Percentiles rank a stretch among this genome's conserved stretches.
phyloP scores from a whole-genome alignment of 1,139 yeast species.

The Taphrina wiesneri region DNA sequence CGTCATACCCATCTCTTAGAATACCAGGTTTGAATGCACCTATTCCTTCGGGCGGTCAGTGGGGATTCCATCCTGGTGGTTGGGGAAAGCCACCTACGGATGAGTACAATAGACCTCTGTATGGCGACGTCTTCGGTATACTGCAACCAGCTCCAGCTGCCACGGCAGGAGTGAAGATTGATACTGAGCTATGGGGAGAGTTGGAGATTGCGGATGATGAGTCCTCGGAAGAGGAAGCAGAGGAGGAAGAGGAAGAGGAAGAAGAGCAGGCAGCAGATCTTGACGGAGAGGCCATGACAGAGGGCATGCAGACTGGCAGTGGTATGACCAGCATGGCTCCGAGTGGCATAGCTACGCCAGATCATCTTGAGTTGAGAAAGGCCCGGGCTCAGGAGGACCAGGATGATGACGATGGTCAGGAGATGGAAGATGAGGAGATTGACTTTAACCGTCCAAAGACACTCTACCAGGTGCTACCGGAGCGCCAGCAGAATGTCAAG shows the following conservation, averaged over 20 bases:
- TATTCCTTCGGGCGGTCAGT: slow-evolving; percentile 48
- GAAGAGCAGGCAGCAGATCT: slow-evolving; percentile 31
- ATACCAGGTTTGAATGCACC: slow-evolving; percentile 58
- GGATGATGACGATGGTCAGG: slow-evolving; percentile 18
- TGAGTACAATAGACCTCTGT: slow-evolving; percentile 45
- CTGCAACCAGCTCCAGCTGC: slow-evolving; percentile 51
- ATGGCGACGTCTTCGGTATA: slow-evolving; percentile 47
- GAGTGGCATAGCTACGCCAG: slow-evolving; percentile 38
- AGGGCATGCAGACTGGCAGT: slow-evolving; percentile 33
- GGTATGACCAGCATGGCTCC: slow-evolving; percentile 37
- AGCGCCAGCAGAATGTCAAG: slow-evolving; percentile 26
- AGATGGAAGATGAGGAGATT: slow-evolving; percentile 11
- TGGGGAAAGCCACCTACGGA: slow-evolving; percentile 50
- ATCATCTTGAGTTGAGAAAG: slow-evolving; percentile 38
- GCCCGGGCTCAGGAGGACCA: slow-evolving; percentile 24
- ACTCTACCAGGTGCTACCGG: slow-evolving; percentile 38
- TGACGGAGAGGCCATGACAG: slow-evolving; percentile 26
- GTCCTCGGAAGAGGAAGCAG: slow-evolving; percentile 44
- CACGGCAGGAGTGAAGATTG: slow-evolving; percentile 46
- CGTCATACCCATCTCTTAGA: slow-evolving; percentile 67
- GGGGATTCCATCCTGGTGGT: slow-evolving; percentile 50
- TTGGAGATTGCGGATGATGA: slow-evolving; percentile 45
- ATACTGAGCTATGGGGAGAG: slow-evolving; percentile 46
- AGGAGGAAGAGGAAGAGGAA: slow-evolving; percentile 42
- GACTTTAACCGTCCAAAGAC: slow-evolving; percentile 30